Evolutionary conservation across 2,329 filamentous ascomycete species (phyloP).

Genomic region (Exophiala oligosperma): DNA sequence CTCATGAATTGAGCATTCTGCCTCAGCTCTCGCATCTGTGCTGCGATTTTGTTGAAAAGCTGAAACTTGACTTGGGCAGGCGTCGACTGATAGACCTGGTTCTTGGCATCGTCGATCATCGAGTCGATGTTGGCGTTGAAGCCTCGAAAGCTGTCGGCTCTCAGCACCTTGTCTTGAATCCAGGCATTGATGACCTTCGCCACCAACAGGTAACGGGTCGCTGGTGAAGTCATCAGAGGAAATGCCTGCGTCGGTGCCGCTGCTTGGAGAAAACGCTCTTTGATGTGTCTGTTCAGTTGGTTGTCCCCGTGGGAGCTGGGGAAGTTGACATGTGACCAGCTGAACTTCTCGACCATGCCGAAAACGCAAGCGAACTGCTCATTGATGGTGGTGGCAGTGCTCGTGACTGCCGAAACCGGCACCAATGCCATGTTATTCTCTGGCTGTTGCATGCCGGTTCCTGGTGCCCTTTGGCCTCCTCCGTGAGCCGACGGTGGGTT

Average conservation of each 20-base stretch:
- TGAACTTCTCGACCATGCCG: constrained; percentile 17
- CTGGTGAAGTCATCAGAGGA: constrained; percentile 20
- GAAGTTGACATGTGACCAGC: constrained; percentile 22
- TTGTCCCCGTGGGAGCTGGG: constrained; percentile 25
- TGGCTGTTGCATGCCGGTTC: background rate
- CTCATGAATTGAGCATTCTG: constrained; percentile 12
- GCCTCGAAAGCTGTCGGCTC: constrained; percentile 20
- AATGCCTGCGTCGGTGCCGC: constrained; percentile 20
- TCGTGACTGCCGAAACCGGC: background rate
- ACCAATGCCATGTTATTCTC: background rate
- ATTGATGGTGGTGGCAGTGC: background rate
- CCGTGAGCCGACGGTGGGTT: background rate
- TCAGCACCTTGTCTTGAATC: constrained; percentile 19
- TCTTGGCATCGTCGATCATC: constrained; percentile 9
- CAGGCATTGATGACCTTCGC: constrained; percentile 25
- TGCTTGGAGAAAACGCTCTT: constrained; percentile 20
- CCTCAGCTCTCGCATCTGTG: constrained; percentile 13
- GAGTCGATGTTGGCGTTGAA: constrained; percentile 19
- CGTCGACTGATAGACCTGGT: constrained; percentile 23
- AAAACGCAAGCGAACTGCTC: constrained; percentile 12
- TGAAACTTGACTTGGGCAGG: constrained; percentile 22
- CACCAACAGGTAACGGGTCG: constrained; percentile 23
- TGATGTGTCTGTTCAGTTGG: constrained; percentile 17
- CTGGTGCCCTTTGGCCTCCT: background rate
- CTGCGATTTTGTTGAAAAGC: constrained; percentile 21